These are phyloP conservation scores for Alternaria panax DNA, from an alignment of 2,329 filamentous ascomycete species.

Conservation along the genomic window DNA sequence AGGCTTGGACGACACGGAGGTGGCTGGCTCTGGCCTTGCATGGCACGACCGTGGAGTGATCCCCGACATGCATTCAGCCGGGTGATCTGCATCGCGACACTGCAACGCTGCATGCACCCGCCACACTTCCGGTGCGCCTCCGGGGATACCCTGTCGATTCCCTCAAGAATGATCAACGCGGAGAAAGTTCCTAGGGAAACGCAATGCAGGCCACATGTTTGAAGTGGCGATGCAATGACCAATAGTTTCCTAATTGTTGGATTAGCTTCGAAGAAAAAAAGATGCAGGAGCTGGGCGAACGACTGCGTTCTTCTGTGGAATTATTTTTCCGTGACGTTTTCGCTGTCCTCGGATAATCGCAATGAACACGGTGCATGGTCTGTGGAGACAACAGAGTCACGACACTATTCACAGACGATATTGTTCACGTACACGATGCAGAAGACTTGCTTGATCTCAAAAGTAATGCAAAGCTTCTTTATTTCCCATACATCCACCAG, in stretches of 20 bases:
- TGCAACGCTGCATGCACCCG: not conserved
- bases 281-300: not conserved
- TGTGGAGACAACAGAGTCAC: not conserved
- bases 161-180: not conserved
- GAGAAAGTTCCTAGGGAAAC: not conserved
- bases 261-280: not conserved
- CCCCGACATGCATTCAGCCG: not conserved
- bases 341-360: not conserved
- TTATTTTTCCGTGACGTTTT: not conserved
- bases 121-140: not conserved
- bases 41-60: not conserved
- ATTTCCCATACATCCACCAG: not conserved
- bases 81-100: constrained; percentile 5
- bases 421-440: not conserved
- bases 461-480: not conserved
- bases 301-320: not conserved
- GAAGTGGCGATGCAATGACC: not conserved
- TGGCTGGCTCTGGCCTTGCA: not conserved
- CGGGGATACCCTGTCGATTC: not conserved
- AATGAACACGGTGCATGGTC: not conserved
- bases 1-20: not conserved
- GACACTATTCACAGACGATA: not conserved
- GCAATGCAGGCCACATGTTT: not conserved
- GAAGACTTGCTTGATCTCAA: not conserved
- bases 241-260: not conserved